Base-by-base conservation (phyloP, 345 rosid species). In the Citrus sp. region DNA sequence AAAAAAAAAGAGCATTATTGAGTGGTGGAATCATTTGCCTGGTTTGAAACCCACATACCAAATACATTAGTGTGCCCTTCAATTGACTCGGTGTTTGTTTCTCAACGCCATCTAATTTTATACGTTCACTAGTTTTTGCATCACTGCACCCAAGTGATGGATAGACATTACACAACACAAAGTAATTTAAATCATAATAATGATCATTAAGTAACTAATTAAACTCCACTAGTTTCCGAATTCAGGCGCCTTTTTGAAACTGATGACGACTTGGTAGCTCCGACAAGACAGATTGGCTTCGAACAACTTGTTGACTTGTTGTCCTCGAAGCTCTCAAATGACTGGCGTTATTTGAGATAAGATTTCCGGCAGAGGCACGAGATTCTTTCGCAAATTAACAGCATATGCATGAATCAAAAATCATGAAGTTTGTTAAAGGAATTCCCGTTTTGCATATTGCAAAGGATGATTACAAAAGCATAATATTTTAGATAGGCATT, bases 251-350 rank as follows among this genome's bases (percentile, higher is more conserved):
- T 3, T 12, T 46, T 46, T 12, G 51, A 13, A 46, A 12, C 4
- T 13, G 30, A 56, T 13, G 22, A 4, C 46, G 42, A 3, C 58
- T 61, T 40, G 55, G 54, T 35, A 27, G 28, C 64, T 10, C 35
- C 35, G 79, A 54, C 79, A 67, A 34, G 73, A 76, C 79, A 67
- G 65, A 76, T 67, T 18, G 79, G 71, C 12, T 76, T 51, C 2
- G 72, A 76, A 54, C 64, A 32, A 25, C 2, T 34, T 76, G 79
- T 76, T 1, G 51, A 25, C 2, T 34, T 66, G 79, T 76, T 13
- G 18, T 46, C 51, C 16, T 34, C 18, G 25, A 66, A 76, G 61
- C 13, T 27, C 60, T 54, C 49, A 8, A 24, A 8, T 61, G 46
- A 32, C 49, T 46, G 51, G 51, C 16, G 16, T 12, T 10, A 38